Evolutionary conservation across 148 eudicot species (phyloP), one percentile per base, ranked within the genome.

Genomic region (Amaranthus hypochondriacus): DNA sequence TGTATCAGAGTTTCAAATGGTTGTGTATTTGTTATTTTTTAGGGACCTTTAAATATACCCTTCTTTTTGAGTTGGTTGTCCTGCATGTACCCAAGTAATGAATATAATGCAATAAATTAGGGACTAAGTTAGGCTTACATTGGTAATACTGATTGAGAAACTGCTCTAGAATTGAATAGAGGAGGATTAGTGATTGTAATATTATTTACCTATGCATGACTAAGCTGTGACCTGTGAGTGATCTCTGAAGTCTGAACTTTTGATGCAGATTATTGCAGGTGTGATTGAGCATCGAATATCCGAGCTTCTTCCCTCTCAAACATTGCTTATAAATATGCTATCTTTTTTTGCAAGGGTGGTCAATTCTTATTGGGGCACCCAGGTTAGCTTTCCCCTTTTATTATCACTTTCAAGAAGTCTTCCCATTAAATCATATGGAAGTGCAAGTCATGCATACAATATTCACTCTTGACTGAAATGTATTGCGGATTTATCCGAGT

Each of bases 321-420:
- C 90, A 54, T 76, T 94, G 43, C 83, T 89, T 83, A 92, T 94
- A 73, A 94, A 92, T 76, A 70, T 86, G 86, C 76, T 94, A 15
- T 92, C 96, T 70, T 90, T 94, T 76, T 77, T 86, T 74, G 84
- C 86, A 70, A 84, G 96, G 73, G 83, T 87, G 50, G 69, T 89
- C 78, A 94, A 94, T 85, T 94, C 97, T 68, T 92, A 91, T 48
- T 94, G 93, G 93, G 98, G 97, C 80, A 92, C 96, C 68, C 98
- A 94, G 98, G 98, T 94, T 55, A 87, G 87, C 63, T 57, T 56
- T 77, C 43, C 43, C 63, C 69, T 54, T 55, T 73, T 6, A 18
- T 56, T 48, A 48, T 48, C 5, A 4, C 18, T 51, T 42, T 55
- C 9, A 14, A 44, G 28, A 46, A 54, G 12, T 48, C 14, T 59